A percentile compares a stretch with the other conserved stretches of the same genome.
Evolutionary conservation across 1,139 yeast genomes (phyloP).

Genomic region (Spencermartinsiella ligniputridi): DNA sequence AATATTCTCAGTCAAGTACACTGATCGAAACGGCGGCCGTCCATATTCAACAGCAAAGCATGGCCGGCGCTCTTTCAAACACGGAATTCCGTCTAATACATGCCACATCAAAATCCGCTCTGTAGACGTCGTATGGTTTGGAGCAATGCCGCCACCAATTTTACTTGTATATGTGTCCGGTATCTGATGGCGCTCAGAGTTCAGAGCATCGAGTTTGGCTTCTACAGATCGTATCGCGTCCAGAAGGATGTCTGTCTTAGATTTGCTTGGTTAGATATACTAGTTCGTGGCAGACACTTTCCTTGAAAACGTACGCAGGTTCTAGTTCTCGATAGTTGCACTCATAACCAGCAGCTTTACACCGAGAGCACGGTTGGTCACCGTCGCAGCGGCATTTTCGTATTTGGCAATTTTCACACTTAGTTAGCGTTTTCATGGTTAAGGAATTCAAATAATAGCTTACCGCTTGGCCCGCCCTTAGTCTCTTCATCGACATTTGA

Average conservation of each 20-base stretch:
- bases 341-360: neutral
- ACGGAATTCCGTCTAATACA: slow-evolving; percentile 10
- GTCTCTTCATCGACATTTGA: neutral
- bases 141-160: slow-evolving; percentile 8
- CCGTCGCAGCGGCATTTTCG: neutral
- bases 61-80: slow-evolving; percentile 6
- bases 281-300: neutral
- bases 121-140: slow-evolving; percentile 14
- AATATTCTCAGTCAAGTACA: too few relatives aligned
- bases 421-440: neutral
- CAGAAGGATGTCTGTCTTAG: slow-evolving; percentile 14
- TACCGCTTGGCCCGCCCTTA: neutral
- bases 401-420: neutral
- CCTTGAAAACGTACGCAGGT: neutral
- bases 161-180: neutral
- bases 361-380: neutral
- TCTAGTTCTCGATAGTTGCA: neutral
- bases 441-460: neutral
- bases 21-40: neutral
- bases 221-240: slow-evolving; percentile 10
- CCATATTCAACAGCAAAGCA: slow-evolving; percentile 12
- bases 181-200: neutral
- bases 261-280: slow-evolving; percentile 8
- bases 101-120: slow-evolving; percentile 9
- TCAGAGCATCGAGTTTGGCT: slow-evolving; percentile 8